A percentile compares a stretch with the other conserved stretches of the same genome.
These are phyloP conservation scores for Macrocybe gigantea DNA, from an alignment of 768 basidiomycete genomes.

Conservation along the genomic window DNA sequence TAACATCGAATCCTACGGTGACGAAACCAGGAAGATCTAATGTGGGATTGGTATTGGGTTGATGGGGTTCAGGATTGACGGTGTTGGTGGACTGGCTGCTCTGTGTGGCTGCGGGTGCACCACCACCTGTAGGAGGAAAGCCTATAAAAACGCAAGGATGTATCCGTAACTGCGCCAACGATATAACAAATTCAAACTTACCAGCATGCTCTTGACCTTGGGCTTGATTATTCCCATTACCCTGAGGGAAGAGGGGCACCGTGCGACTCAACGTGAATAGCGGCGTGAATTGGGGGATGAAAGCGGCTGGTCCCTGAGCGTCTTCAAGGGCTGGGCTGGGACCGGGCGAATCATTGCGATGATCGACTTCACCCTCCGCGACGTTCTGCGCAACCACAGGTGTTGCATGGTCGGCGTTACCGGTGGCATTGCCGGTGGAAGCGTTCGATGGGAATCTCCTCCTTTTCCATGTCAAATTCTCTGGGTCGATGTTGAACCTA, in stretches of 20 bases:
- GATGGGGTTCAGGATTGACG: not conserved
- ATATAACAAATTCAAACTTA: no score
- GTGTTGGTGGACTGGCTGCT: not conserved
- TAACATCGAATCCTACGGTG: slow-evolving; percentile 36
- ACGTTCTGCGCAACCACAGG: not conserved
- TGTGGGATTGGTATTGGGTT: no score
- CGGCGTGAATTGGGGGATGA: not conserved
- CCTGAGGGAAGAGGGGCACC: no score
- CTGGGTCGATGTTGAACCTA: slow-evolving; percentile 78
- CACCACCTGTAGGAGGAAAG: no score
- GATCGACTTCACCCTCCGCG: not conserved
- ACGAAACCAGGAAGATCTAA: slow-evolving; percentile 14
- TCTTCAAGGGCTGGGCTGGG: no score
- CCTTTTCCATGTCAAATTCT: slow-evolving; percentile 52
- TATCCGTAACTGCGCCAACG: no score
- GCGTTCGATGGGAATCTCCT: slow-evolving; percentile 13
- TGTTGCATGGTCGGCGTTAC: slow-evolving; percentile 3
- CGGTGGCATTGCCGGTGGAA: slow-evolving; percentile 5
- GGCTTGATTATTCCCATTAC: no score
- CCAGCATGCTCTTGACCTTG: no score
- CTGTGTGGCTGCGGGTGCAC: no score
- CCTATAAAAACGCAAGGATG: no score
- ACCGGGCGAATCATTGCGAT: no score
- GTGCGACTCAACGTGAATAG: not conserved
- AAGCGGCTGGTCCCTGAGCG: no score